Percentiles rank a stretch among this genome's conserved stretches.
Evolutionary conservation across 2,329 filamentous ascomycete species (phyloP).

Genomic region (Parafenestella ontariensis): DNA sequence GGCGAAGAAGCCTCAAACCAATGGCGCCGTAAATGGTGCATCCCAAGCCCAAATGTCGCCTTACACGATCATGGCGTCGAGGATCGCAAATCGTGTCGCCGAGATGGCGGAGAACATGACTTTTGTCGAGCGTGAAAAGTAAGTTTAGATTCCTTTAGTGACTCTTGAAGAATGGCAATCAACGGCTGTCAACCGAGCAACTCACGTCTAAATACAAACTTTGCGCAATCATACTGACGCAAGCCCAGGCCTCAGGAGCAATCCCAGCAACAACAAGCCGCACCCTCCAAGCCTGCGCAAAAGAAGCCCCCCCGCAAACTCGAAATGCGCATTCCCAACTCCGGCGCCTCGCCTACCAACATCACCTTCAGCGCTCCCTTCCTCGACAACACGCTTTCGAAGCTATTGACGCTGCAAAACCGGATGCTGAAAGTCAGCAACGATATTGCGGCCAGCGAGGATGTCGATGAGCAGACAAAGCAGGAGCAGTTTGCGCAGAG

Average conservation of each 20-base stretch:
- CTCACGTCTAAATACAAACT: neutral
- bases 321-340: conserved; percentile 55
- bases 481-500: conserved; percentile 59
- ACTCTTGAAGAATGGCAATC: conserved; percentile 23
- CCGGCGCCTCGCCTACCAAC: conserved; percentile 43
- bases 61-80: conserved; percentile 59
- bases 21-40: conserved; percentile 38
- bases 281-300: conserved; percentile 22
- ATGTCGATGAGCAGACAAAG: conserved; percentile 56
- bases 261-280: conserved; percentile 28
- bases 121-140: conserved; percentile 56
- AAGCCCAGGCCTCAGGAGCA: conserved; percentile 27
- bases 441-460: conserved; percentile 54
- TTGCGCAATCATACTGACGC: conserved; percentile 15
- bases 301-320: conserved; percentile 58
- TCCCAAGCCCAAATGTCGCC: conserved; percentile 47
- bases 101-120: conserved; percentile 63
- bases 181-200: neutral
- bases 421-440: conserved; percentile 58
- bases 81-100: conserved; percentile 59
- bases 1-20: conserved; percentile 30
- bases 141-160: conserved; percentile 22
- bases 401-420: conserved; percentile 58
- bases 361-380: conserved; percentile 61
- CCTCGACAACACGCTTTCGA: conserved; percentile 60